These are phyloP conservation scores for Murraya koenigii DNA, from an alignment of 345 rosid genomes.

Conservation along the genomic window DNA sequence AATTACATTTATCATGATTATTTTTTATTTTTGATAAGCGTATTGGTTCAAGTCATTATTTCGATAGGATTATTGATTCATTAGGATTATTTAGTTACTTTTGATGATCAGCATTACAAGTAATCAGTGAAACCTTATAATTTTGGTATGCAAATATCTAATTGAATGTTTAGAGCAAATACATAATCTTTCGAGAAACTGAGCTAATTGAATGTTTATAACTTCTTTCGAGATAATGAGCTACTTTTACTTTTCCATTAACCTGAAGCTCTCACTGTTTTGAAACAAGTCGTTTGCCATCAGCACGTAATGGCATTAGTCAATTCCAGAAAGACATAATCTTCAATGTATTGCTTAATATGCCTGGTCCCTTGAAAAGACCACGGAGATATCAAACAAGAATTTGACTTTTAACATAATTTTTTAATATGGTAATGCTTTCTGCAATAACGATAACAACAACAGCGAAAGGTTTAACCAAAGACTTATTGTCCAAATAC, in stretches of 20 bases:
- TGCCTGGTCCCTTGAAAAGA: too few species aligned
- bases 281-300: too few species aligned
- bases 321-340: not conserved
- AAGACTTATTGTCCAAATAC: conserved; percentile 24
- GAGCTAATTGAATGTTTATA: not conserved
- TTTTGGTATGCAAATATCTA: not conserved
- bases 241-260: not conserved
- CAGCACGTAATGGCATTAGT: not conserved
- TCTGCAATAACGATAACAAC: conserved; percentile 13
- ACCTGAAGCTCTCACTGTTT: not conserved
- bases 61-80: not conserved
- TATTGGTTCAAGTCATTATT: not conserved
- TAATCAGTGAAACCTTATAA: not conserved
- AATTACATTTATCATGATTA: not conserved
- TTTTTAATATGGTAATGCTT: not conserved
- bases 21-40: not conserved
- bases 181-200: too few species aligned
- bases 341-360: too few species aligned
- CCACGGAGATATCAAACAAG: not conserved
- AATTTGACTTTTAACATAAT: not conserved
- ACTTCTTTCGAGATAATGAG: not conserved
- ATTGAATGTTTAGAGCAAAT: not conserved
- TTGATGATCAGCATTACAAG: not conserved
- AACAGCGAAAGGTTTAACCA: conserved; percentile 8
- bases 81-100: not conserved